Conservation (phyloP, 2,329 filamentous ascomycete species). For the Pezicula neosporulosa region DNA sequence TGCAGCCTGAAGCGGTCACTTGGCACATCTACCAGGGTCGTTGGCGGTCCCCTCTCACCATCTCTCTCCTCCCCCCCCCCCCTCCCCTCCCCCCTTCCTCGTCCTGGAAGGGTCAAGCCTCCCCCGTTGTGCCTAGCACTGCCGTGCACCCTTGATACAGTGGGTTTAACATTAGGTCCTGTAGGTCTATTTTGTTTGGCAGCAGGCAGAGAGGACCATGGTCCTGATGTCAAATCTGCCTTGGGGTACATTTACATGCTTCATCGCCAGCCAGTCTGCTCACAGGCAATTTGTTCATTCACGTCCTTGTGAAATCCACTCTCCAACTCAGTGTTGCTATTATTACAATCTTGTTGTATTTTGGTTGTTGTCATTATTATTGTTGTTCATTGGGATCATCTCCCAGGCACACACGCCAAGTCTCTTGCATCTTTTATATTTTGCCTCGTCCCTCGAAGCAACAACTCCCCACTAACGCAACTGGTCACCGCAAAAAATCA, state of each 20-base stretch:
- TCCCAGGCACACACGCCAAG: no score
- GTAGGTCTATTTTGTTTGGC: conserved; percentile 8
- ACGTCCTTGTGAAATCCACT: not conserved
- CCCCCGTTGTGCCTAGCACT: conserved; percentile 8
- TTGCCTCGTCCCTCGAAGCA: conserved; percentile 4
- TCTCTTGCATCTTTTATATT: not conserved
- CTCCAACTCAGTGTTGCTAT: not conserved
- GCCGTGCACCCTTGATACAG: conserved; percentile 8
- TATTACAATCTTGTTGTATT: not conserved
- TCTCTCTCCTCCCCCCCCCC: not conserved
- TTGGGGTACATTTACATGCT: conserved; percentile 4
- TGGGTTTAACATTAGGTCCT: conserved; percentile 8
- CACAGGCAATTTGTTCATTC: no score
- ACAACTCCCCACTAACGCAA: conserved; percentile 7
- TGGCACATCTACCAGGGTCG: conserved; percentile 5
- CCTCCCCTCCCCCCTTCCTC: conserved; percentile 1
- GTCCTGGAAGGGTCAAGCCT: conserved; percentile 1
- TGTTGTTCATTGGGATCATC: no score
- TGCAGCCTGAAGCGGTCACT: conserved; percentile 8
- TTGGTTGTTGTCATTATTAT: no score
- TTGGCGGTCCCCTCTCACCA: not conserved
- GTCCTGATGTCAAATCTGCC: conserved; percentile 9
- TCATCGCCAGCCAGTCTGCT: not conserved
- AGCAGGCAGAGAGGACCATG: conserved; percentile 2
- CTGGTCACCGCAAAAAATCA: conserved; percentile 9